These are phyloP conservation scores for Dianthus caryophyllus DNA, from an alignment of 148 eudicot genomes.

Conservation along the genomic window DNA sequence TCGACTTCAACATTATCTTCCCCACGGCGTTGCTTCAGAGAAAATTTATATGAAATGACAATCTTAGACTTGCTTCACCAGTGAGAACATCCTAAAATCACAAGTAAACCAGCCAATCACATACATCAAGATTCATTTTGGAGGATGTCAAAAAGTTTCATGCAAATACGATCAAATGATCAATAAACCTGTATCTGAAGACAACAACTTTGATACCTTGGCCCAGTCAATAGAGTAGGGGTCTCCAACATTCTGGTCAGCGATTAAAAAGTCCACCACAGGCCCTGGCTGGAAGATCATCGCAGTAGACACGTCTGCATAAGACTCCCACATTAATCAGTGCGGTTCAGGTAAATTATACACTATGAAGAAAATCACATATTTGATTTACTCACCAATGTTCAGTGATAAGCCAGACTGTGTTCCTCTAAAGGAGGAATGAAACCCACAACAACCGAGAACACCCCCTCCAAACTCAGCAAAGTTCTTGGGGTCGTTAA, in stretches of 20 bases:
- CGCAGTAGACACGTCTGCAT: constrained; percentile 62
- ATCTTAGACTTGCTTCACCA: constrained; percentile 10
- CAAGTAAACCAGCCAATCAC: constrained; percentile 1
- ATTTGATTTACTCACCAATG: constrained; percentile 40
- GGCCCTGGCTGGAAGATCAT: constrained; percentile 82
- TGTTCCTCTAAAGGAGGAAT: constrained; percentile 74
- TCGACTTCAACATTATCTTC: constrained; percentile 20
- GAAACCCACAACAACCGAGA: constrained; percentile 74
- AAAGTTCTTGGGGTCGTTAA: constrained; percentile 58
- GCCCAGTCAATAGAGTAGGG: constrained; percentile 70
- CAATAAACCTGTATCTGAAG: background rate
- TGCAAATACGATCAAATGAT: no score
- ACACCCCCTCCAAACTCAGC: constrained; percentile 81
- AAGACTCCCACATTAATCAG: background rate
- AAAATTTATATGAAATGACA: background rate
- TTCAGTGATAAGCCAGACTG: constrained; percentile 77
- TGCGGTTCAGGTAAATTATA: background rate
- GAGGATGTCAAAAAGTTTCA: background rate
- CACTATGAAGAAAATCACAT: background rate
- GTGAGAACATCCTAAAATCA: background rate
- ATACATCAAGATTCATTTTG: constrained; percentile 47
- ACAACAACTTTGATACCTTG: constrained; percentile 33
- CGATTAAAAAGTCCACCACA: constrained; percentile 57
- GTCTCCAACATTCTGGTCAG: constrained; percentile 67
- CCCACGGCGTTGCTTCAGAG: constrained; percentile 25